Conservation (phyloP, 257 asterid genomes). For the Pogostemon cablin region DNA sequence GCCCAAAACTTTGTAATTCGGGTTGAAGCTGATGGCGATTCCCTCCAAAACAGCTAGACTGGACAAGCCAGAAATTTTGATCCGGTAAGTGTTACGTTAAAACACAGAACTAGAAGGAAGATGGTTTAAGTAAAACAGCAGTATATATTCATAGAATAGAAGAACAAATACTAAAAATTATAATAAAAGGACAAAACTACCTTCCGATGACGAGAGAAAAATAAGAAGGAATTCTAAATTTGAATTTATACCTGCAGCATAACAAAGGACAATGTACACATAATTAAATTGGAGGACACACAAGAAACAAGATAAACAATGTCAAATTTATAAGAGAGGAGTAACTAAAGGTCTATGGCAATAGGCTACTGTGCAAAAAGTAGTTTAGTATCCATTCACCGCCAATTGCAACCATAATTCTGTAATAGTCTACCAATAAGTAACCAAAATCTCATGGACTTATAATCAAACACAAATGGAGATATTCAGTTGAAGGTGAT, state of each 20-base stretch:
- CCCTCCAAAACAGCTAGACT: constrained; percentile 99
- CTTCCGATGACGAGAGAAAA: constrained; percentile 95
- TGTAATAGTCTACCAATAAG: not conserved
- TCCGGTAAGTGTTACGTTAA: constrained; percentile 23
- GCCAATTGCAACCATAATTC: constrained; percentile 22
- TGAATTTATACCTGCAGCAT: constrained; percentile 88
- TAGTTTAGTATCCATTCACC: constrained; percentile 18
- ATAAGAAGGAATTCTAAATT: constrained; percentile 89
- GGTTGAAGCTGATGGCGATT: constrained; percentile 76
- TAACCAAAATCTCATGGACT: constrained; percentile 11
- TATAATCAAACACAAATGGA: constrained; percentile 17
- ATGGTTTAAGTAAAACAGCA: constrained; percentile 12
- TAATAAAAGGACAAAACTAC: constrained; percentile 40
- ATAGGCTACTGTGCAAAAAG: constrained; percentile 8
- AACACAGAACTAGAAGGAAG: constrained; percentile 27
- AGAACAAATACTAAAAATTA: not conserved
- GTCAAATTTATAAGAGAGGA: constrained; percentile 13
- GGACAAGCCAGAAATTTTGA: constrained; percentile 38
- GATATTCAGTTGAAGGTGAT: constrained; percentile 35
- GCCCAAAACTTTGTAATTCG: constrained; percentile 91
- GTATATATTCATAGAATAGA: not conserved
- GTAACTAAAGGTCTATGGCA: constrained; percentile 19
- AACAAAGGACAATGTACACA: constrained; percentile 9
- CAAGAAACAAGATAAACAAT: constrained; percentile 12
- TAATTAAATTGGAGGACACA: constrained; percentile 19